phyloP scores from a whole-genome alignment of 805 yeast species.

The Yamadazyma nakazawae region DNA sequence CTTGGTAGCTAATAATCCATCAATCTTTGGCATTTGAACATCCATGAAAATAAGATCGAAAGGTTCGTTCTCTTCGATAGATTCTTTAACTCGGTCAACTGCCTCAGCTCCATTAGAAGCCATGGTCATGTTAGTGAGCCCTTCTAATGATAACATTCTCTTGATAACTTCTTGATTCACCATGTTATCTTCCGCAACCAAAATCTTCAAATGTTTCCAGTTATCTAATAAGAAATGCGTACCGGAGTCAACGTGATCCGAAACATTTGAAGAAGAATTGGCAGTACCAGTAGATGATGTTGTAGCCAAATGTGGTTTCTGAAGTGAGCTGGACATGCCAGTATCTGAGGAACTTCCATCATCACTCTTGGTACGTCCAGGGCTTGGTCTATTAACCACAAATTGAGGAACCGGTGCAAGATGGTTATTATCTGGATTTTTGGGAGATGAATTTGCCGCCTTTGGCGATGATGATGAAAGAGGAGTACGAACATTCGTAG shows the following conservation, averaged over 20 bases:
- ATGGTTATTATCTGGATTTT: background rate
- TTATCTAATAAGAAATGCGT: conserved; percentile 8
- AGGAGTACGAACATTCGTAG: background rate
- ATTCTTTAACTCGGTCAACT: conserved; percentile 56
- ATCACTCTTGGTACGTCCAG: conserved; percentile 4
- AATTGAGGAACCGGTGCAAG: background rate
- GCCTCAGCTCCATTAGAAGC: conserved; percentile 95
- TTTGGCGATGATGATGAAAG: conserved; percentile 5
- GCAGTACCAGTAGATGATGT: conserved; percentile 54
- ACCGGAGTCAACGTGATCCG: conserved; percentile 7
- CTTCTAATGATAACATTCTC: conserved; percentile 85
- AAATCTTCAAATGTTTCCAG: conserved; percentile 44
- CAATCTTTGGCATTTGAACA: conserved; percentile 94
- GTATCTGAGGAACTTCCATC: conserved; percentile 3
- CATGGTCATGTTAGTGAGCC: conserved; percentile 63
- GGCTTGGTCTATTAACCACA: conserved; percentile 1
- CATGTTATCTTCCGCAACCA: conserved; percentile 91
- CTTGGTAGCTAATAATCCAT: conserved; percentile 82
- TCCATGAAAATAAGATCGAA: conserved; percentile 91
- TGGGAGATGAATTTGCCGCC: background rate
- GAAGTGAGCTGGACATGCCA: conserved; percentile 11
- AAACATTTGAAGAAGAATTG: conserved; percentile 22
- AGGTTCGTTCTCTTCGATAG: conserved; percentile 35
- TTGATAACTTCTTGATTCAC: conserved; percentile 94
- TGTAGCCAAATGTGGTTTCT: conserved; percentile 44